A percentile compares a stretch with the other conserved stretches of the same genome.
Conservation (phyloP, 2,329 filamentous ascomycete genomes). For the Zopfia rhizophila region DNA sequence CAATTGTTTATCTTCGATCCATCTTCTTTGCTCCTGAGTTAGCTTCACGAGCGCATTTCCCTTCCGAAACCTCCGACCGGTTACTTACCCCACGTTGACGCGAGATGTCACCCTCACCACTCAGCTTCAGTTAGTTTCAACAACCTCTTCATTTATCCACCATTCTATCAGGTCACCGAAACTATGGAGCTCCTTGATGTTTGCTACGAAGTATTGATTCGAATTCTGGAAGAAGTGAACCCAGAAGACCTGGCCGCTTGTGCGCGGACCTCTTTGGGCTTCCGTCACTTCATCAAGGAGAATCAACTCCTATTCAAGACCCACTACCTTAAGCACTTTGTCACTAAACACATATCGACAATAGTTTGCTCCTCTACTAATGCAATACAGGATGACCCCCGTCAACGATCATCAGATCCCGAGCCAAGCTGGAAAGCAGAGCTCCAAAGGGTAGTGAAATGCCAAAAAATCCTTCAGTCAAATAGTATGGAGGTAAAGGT, state of each 20-base stretch:
- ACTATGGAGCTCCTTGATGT: constrained; percentile 45
- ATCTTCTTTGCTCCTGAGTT: too few species aligned
- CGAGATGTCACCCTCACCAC: too few species aligned
- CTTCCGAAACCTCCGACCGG: too few species aligned
- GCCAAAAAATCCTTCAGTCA: constrained; percentile 58
- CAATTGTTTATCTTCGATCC: too few species aligned
- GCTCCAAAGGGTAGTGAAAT: constrained; percentile 42
- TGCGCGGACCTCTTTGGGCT: constrained; percentile 40
- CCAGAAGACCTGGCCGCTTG: constrained; percentile 44
- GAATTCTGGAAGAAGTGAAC: constrained; percentile 45
- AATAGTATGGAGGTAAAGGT: constrained; percentile 54
- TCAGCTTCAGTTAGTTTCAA: too few species aligned
- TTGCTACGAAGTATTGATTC: constrained; percentile 49
- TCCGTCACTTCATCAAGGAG: constrained; percentile 65
- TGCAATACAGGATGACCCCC: constrained; percentile 52
- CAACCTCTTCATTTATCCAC: too few species aligned
- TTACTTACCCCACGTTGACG: too few species aligned
- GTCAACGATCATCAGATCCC: constrained; percentile 31
- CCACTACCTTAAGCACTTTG: constrained; percentile 68
- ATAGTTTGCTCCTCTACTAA: constrained; percentile 16
- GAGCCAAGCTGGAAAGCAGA: constrained; percentile 45
- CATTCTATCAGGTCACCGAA: too few species aligned
- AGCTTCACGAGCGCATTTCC: too few species aligned
- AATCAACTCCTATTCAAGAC: constrained; percentile 71
- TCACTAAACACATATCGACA: constrained; percentile 46